Conservation (phyloP, 1,284 basidiomycete species). For the Trichosporon sp. region DNA sequence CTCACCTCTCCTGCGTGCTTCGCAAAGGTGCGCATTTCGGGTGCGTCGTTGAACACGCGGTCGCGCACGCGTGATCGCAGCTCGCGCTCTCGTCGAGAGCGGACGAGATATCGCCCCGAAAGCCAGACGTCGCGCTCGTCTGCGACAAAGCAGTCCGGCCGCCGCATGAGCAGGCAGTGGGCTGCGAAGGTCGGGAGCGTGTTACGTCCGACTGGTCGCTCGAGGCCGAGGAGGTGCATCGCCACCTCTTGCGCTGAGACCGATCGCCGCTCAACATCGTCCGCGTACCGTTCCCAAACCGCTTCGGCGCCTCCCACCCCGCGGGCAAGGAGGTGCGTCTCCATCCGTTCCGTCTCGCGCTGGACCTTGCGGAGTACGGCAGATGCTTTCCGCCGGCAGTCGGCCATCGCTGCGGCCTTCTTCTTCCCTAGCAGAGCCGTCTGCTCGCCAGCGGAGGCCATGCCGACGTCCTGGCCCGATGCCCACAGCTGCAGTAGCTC, state of each 20-base stretch:
- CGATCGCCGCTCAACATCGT: slow-evolving; percentile 12
- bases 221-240: slow-evolving; percentile 22
- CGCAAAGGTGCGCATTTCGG: slow-evolving; percentile 56
- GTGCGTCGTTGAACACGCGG: slow-evolving; percentile 53
- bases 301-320: slow-evolving; percentile 31
- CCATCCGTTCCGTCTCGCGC: slow-evolving; percentile 40
- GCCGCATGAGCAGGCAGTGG: slow-evolving; percentile 67
- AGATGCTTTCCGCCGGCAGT: slow-evolving; percentile 32
- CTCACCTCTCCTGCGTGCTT: slow-evolving; percentile 56
- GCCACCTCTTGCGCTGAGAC: slow-evolving; percentile 34
- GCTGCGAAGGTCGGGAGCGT: slow-evolving; percentile 55
- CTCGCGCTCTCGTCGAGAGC: slow-evolving; percentile 60
- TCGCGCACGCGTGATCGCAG: slow-evolving; percentile 55
- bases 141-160: slow-evolving; percentile 61
- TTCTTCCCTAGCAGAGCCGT: slow-evolving; percentile 4
- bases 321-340: slow-evolving; percentile 18
- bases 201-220: slow-evolving; percentile 18
- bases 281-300: slow-evolving; percentile 29
- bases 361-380: slow-evolving; percentile 33
- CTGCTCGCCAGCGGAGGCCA: slow-evolving; percentile 2
- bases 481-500: slow-evolving; percentile 27
- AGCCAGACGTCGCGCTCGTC: slow-evolving; percentile 56
- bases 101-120: slow-evolving; percentile 61
- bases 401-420: slow-evolving; percentile 23
- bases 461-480: slow-evolving; percentile 16